Evolutionary conservation across 1,284 basidiomycete genomes (phyloP).

Genomic region (Irpex rosettiformis): DNA sequence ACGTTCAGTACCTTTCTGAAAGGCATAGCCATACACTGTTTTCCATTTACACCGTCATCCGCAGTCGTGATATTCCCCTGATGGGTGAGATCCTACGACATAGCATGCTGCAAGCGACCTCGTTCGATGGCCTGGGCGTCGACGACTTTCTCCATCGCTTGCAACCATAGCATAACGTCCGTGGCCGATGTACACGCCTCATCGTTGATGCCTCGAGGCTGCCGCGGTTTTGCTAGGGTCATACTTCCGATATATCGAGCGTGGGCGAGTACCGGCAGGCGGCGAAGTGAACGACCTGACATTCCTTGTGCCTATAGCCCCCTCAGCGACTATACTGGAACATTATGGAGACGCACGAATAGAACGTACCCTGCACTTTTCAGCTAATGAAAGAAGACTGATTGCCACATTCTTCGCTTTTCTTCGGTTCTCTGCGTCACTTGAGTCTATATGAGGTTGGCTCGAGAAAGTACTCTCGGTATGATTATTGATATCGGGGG

Average conservation of each 20-base stretch:
- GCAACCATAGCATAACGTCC: conserved; percentile 64
- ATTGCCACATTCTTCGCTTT: conserved; percentile 51
- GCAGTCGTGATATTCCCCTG: neutral
- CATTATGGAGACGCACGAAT: no score
- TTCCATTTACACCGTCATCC: neutral
- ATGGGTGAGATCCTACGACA: neutral
- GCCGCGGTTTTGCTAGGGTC: conserved; percentile 3
- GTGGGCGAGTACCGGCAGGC: conserved; percentile 89
- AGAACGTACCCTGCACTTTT: conserved; percentile 61
- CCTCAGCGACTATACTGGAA: neutral
- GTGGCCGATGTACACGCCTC: conserved; percentile 25
- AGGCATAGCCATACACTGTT: neutral
- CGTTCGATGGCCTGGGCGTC: conserved; percentile 50
- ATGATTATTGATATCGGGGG: neutral
- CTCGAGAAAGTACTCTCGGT: conserved; percentile 9
- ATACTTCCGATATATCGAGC: conserved; percentile 73
- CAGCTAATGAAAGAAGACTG: conserved; percentile 63
- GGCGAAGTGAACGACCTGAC: conserved; percentile 87
- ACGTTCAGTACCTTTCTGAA: conserved; percentile 2
- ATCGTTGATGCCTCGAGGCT: no score
- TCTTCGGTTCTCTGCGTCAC: conserved; percentile 35
- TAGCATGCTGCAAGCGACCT: conserved; percentile 32
- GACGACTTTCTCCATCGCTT: conserved; percentile 76
- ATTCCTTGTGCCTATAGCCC: conserved; percentile 58
- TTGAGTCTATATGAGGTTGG: conserved; percentile 5